Conservation (phyloP, 495 filamentous ascomycete species). For the Penicillium coprophilum region DNA sequence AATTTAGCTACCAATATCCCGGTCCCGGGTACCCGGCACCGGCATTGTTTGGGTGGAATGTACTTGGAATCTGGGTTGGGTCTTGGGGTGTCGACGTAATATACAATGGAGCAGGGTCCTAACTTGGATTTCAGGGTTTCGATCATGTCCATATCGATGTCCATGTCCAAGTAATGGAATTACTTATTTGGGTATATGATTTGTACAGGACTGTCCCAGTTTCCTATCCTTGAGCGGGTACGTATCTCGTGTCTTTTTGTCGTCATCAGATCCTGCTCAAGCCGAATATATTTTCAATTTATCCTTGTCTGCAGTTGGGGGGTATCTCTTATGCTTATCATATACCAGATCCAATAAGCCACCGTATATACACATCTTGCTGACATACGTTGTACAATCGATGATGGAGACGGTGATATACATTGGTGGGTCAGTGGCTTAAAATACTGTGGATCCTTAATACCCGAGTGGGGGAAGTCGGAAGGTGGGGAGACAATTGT, state of each 20-base stretch:
- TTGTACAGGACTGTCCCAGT: background rate
- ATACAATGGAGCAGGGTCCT: background rate
- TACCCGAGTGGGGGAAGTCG: too few species aligned
- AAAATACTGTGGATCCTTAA: too few species aligned
- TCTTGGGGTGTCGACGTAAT: background rate
- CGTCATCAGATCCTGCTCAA: too few species aligned
- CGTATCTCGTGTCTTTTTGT: background rate
- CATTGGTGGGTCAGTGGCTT: too few species aligned
- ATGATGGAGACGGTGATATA: too few species aligned
- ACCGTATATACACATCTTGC: too few species aligned
- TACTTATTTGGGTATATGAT: background rate
- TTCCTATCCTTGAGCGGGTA: background rate
- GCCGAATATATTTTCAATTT: too few species aligned
- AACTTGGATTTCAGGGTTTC: background rate
- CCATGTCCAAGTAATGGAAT: background rate
- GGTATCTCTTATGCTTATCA: too few species aligned
- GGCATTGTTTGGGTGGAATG: background rate
- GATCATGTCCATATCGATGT: background rate
- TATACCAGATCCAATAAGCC: too few species aligned
- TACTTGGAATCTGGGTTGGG: background rate
- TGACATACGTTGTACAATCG: too few species aligned
- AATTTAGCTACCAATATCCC: background rate
- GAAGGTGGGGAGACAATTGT: too few species aligned
- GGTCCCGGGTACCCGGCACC: conserved; percentile 5
- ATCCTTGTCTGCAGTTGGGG: too few species aligned